phyloP scores from a whole-genome alignment of 768 basidiomycete species.

The Pleurotus ostreatus region DNA sequence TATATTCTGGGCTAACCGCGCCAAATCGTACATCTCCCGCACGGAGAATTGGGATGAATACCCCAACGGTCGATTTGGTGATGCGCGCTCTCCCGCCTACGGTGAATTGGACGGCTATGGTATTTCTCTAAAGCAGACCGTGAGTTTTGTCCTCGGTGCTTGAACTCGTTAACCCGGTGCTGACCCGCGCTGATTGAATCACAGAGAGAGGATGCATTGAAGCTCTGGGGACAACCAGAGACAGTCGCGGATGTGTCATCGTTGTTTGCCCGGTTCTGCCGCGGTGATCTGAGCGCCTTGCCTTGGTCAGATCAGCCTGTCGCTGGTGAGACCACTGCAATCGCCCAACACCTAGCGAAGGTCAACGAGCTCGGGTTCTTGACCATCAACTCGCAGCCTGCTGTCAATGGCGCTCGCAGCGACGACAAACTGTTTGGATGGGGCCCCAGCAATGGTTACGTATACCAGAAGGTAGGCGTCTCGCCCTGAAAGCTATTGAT shows the following conservation, averaged over 20 bases:
- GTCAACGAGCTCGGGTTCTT: slow-evolving; percentile 92
- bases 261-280: slow-evolving; percentile 86
- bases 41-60: slow-evolving; percentile 99
- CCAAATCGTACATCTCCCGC: slow-evolving; percentile 91
- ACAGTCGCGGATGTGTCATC: slow-evolving; percentile 57
- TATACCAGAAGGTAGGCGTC: slow-evolving; percentile 82
- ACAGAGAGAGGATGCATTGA: slow-evolving; percentile 83
- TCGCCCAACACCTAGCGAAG: slow-evolving; percentile 71
- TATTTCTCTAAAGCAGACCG: slow-evolving; percentile 86
- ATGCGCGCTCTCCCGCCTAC: slow-evolving; percentile 95
- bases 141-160: slow-evolving; percentile 28
- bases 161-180: slow-evolving; percentile 9
- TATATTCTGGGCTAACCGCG: slow-evolving; percentile 98
- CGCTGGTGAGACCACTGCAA: slow-evolving; percentile 77
- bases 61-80: slow-evolving; percentile 98
- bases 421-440: slow-evolving; percentile 87
- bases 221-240: slow-evolving; percentile 84
- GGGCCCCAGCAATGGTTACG: slow-evolving; percentile 91
- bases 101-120: slow-evolving; percentile 98
- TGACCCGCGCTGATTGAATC: not conserved
- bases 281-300: slow-evolving; percentile 64
- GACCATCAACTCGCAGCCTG: slow-evolving; percentile 96
- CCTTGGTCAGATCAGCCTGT: slow-evolving; percentile 96
- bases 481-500: not conserved
- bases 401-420: slow-evolving; percentile 84